These are phyloP conservation scores for Dimocarpus longan DNA, from an alignment of 345 rosid genomes.

Conservation along the genomic window DNA sequence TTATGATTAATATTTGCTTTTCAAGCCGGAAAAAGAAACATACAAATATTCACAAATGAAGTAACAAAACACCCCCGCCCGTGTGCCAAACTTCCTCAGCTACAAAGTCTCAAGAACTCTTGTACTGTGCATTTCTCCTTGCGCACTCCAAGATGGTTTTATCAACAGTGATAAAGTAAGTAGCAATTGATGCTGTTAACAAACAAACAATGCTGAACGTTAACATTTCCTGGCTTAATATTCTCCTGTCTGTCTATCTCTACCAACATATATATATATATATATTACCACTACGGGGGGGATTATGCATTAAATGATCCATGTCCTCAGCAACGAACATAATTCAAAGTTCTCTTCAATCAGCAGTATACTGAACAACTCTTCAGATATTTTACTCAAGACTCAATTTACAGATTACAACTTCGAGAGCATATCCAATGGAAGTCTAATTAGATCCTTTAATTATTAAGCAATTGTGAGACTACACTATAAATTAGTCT, in stretches of 20 bases:
- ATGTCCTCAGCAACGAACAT: not conserved
- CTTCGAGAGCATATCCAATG: not conserved
- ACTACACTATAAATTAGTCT: not conserved
- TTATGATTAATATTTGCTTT: not conserved
- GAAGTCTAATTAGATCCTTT: not conserved
- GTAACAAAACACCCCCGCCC: not conserved
- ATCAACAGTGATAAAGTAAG: constrained; percentile 66
- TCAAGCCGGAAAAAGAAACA: not conserved
- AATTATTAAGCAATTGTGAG: not conserved
- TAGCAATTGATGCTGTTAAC: constrained; percentile 56
- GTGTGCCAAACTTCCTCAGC: not conserved
- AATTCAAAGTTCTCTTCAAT: not conserved
- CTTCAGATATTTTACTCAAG: not conserved
- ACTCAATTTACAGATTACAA: not conserved
- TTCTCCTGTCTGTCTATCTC: not conserved
- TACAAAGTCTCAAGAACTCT: constrained; percentile 22
- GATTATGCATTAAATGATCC: not conserved
- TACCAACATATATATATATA: no score
- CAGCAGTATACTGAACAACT: not conserved
- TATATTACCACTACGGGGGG: not conserved
- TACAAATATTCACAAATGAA: not conserved
- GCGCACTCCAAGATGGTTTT: constrained; percentile 61
- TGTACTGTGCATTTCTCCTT: constrained; percentile 47
- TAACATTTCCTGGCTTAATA: not conserved
- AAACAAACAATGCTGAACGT: not conserved